phyloP scores from a whole-genome alignment of 1,139 yeast genomes.

The Suhomyces maxii region DNA sequence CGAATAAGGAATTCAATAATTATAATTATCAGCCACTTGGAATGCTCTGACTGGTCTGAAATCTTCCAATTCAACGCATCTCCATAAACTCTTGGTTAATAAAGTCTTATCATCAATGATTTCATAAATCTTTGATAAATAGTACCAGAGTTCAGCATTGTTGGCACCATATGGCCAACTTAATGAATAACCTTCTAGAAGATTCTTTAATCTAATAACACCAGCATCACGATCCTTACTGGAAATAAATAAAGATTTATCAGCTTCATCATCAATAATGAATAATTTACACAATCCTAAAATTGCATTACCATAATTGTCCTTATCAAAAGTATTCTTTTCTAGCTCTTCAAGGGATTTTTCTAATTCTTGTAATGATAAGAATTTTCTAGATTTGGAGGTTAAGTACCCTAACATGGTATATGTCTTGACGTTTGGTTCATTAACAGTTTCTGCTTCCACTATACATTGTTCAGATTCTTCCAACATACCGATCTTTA shows the following conservation, averaged over 20 bases:
- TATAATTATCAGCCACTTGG: constrained; percentile 24
- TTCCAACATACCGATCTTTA: constrained; percentile 50
- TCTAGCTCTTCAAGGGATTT: constrained; percentile 53
- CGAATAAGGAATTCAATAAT: constrained; percentile 1
- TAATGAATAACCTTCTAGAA: constrained; percentile 52
- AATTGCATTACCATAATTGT: constrained; percentile 56
- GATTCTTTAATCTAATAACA: constrained; percentile 59
- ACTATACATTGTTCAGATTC: constrained; percentile 74
- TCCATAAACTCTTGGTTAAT: constrained; percentile 60
- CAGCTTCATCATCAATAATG: constrained; percentile 39
- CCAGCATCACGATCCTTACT: constrained; percentile 63
- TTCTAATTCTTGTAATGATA: constrained; percentile 69
- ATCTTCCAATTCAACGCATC: constrained; percentile 68
- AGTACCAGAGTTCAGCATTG: constrained; percentile 73
- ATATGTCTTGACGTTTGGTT: constrained; percentile 54
- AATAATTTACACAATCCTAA: constrained; percentile 66
- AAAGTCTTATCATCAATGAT: constrained; percentile 54
- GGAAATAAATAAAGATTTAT: constrained; percentile 40
- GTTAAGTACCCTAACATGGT: constrained; percentile 56
- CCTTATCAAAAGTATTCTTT: constrained; percentile 23
- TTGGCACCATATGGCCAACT: constrained; percentile 57
- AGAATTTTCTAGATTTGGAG: constrained; percentile 36
- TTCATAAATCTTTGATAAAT: constrained; percentile 66
- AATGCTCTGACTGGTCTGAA: constrained; percentile 59
- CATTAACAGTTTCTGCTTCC: constrained; percentile 62